A percentile compares a stretch with the other conserved stretches of the same genome.
Evolutionary conservation across 2,329 filamentous ascomycete species (phyloP).

Genomic region (Tolypocladium tundrense): DNA sequence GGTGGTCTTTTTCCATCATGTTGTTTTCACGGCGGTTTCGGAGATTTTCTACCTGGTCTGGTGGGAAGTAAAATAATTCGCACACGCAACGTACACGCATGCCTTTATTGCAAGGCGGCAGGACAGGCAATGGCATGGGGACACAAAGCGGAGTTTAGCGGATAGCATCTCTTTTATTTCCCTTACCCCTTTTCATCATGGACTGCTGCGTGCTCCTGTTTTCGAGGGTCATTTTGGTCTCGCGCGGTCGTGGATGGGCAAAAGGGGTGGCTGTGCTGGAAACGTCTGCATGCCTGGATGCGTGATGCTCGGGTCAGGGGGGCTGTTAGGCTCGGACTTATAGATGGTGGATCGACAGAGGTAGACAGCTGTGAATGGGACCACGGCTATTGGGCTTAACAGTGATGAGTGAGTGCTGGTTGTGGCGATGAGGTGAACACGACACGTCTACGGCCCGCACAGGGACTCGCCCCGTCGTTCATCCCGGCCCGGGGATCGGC

Average conservation of each 20-base stretch:
- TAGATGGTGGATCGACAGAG: neutral
- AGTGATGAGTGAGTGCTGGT: neutral
- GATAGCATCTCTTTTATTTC: slow-evolving; percentile 2
- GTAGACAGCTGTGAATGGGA: neutral
- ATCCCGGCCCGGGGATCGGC: too few relatives aligned
- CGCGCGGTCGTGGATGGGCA: neutral
- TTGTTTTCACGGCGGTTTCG: neutral
- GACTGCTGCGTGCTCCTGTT: neutral
- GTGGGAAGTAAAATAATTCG: slow-evolving; percentile 3
- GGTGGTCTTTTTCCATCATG: neutral
- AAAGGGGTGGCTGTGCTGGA: neutral
- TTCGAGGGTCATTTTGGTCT: neutral
- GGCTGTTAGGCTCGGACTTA: neutral
- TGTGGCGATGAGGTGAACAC: neutral
- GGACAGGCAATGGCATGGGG: neutral
- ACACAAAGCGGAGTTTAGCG: slow-evolving; percentile 6
- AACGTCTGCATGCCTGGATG: neutral
- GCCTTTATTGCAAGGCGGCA: neutral
- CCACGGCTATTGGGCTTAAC: neutral
- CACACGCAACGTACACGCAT: slow-evolving; percentile 3
- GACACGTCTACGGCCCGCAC: neutral
- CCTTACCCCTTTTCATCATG: slow-evolving; percentile 3
- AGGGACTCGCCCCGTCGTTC: too few relatives aligned
- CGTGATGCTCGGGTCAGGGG: neutral
- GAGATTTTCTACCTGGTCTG: neutral